Evolutionary conservation across 441 rosid genomes (phyloP), one percentile per base, ranked within the genome.

Genomic region (Erodium trifolium): DNA sequence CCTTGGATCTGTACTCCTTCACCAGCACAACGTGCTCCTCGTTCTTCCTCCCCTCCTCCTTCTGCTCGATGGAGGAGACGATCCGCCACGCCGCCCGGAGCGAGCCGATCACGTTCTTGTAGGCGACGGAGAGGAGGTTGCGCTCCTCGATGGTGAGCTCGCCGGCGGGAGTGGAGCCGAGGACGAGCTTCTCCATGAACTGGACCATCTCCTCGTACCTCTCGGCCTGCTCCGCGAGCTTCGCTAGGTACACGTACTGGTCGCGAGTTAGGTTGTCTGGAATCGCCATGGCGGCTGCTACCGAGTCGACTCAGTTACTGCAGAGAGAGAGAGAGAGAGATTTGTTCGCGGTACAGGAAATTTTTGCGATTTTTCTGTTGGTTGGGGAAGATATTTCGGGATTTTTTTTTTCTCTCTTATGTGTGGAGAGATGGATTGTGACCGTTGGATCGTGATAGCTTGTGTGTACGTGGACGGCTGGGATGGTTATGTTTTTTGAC

Each of bases 61-160:
- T 23, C 27, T 23, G 27, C 27, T 23, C 27, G 27, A 23, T 23
- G 92, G 97, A 88, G 0, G 93, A 87, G 3, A 88, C 88, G 73
- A 91, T 91, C 37, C 97, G 83, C 97, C 96, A 91, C 6, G 96
- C 93, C 0, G 97, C 96, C 1, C 96, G 90, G 31, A 91, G 90
- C 27, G 97, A 89, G 12, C 97, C 97, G 80, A 91, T 91, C 71
- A 91, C 97, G 92, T 91, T 91, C 78, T 87, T 88, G 75, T 87
- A 91, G 45, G 97, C 97, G 0, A 88, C 97, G 45, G 95, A 23
- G 27, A 23, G 27, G 27, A 23, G 27, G 27, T 23, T 23, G 27
- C 27, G 27, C 27, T 23, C 27, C 86, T 91, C 95, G n/a, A 86
- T 86, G 9, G 90, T 87, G 73, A 88, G 93, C 78, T 91, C 97